These are phyloP conservation scores for Suzukiozyma palmioleophila DNA, from an alignment of 1,139 yeast genomes.

Conservation along the genomic window DNA sequence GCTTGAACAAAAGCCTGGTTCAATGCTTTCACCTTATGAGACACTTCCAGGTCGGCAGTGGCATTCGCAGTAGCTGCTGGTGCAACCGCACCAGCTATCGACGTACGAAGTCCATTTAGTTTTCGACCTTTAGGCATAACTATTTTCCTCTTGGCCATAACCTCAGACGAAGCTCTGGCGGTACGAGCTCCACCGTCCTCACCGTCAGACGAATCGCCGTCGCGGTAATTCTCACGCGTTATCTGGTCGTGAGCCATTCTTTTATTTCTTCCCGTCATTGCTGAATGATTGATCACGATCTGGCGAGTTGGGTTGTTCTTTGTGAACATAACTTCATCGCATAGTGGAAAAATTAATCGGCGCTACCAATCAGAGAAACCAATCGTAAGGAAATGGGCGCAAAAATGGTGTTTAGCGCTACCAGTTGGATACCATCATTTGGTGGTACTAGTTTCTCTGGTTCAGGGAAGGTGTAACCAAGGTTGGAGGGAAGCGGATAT, in stretches of 20 bases:
- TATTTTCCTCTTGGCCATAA: constrained; percentile 65
- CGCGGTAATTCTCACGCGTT: constrained; percentile 39
- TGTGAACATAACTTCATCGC: not conserved
- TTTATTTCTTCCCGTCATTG: constrained; percentile 24
- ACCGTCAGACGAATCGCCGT: constrained; percentile 14
- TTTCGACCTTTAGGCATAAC: constrained; percentile 49
- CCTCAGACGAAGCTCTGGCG: constrained; percentile 52
- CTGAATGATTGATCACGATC: too few species aligned
- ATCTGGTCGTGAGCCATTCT: constrained; percentile 62
- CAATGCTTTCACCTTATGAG: constrained; percentile 57
- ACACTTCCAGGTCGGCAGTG: constrained; percentile 14
- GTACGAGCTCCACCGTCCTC: constrained; percentile 38
- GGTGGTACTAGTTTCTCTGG: too few species aligned
- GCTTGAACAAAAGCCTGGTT: constrained; percentile 59
- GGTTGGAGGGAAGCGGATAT: too few species aligned
- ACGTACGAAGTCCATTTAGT: not conserved
- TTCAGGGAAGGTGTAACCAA: too few species aligned
- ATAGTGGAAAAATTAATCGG: not conserved
- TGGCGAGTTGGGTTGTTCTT: not conserved
- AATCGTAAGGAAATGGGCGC: too few species aligned
- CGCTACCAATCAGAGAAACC: not conserved
- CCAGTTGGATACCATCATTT: too few species aligned
- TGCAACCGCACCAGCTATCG: not conserved
- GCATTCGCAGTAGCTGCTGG: constrained; percentile 5
- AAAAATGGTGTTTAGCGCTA: too few species aligned